Evolutionary conservation across 306 rosid genomes (phyloP), one percentile per base, ranked within the genome.

Genomic region (Quercus bicolor): DNA sequence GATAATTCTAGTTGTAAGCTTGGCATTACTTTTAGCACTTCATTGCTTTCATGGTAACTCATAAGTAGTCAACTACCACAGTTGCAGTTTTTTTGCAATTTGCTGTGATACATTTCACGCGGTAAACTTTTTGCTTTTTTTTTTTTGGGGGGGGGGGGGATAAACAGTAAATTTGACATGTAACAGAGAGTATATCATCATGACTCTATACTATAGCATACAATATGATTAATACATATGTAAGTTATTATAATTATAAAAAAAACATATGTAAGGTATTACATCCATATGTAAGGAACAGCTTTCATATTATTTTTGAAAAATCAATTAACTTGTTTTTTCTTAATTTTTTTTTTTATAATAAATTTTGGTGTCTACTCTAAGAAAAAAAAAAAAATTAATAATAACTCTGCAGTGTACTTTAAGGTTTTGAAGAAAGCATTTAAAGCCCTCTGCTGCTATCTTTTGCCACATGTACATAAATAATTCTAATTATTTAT

Each of bases 1-100:
- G 24, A 55, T 48, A 79, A 20, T 70, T 56, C 52, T 66, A 56
- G 51, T 56, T 82, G 75, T 33, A 64, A 78, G 24, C 70, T 72
- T 71, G 26, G 34, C 56, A 14, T 3, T 29, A 53, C 79, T 80
- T 85, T 68, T 64, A 59, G 37, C 75, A 64, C 28, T 75, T 75
- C 23, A 56, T 57, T 34, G 26, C 34, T 75, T 56, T 62, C 23
- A 72, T 77, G 70, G 16, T 16, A 66, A 34, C 66, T 66, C 72
- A 66, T 34, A 19, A 19, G 52, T 33, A 66, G 48, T 66, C 21
- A 12, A 66, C 8, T 33, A 66, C 72, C 51, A 64, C 8, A 6
- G 3, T 34, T 13, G 20, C 37, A 6, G n/a, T 62, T 26, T 62
- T 59, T 13, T 3, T 18, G 6, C 15, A 18, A 26, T 26, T 3